These are phyloP conservation scores for Malus domestica DNA, from an alignment of 306 rosid species.

Conservation along the genomic window ASM211411v1 NC_041793.1:37589001-37589500, in stretches of 20 bases:
- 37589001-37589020: slow-evolving; percentile 69
- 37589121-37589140: slow-evolving; percentile 44
- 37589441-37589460: slow-evolving; percentile 30
- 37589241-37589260: slow-evolving; percentile 59
- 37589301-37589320: neutral
- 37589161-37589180: slow-evolving; percentile 73
- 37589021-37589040: neutral
- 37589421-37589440: slow-evolving; percentile 27
- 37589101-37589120: neutral
- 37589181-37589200: slow-evolving; percentile 76
- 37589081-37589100: neutral
- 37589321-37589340: slow-evolving; percentile 7
- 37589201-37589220: slow-evolving; percentile 84
- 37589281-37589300: neutral
- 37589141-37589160: slow-evolving; percentile 65
- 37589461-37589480: slow-evolving; percentile 38
- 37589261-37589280: slow-evolving; percentile 36
- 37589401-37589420: slow-evolving; percentile 39
- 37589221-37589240: slow-evolving; percentile 54
- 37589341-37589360: slow-evolving; percentile 28
- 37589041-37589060: neutral
- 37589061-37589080: neutral
- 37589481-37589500: slow-evolving; percentile 41
- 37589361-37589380: slow-evolving; percentile 26
- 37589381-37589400: slow-evolving; percentile 34